phyloP scores from a whole-genome alignment of 441 rosid species.

The Pelargonium cotyledonis region DNA sequence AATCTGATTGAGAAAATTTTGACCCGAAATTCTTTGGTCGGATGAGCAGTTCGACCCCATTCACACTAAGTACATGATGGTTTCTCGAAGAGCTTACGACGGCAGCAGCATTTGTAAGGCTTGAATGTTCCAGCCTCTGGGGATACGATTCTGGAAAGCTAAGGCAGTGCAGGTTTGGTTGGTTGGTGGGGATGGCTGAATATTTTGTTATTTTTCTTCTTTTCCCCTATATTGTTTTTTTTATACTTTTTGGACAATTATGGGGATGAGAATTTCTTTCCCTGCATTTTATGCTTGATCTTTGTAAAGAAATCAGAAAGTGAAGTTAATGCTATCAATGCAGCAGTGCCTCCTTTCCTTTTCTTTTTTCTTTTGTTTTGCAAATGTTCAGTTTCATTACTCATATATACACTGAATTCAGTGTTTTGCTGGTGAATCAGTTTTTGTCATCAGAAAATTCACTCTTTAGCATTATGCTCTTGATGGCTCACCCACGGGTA shows the following conservation, averaged over 20 bases:
- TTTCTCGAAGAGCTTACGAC: conserved; percentile 24
- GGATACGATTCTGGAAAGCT: no score
- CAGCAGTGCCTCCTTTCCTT: no score
- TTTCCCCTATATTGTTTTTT: conserved; percentile 21
- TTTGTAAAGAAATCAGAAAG: conserved; percentile 26
- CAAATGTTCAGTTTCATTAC: no score
- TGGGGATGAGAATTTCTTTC: conserved; percentile 25
- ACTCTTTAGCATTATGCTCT: no score
- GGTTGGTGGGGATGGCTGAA: conserved; percentile 19
- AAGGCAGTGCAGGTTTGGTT: no score
- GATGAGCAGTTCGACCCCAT: conserved; percentile 24
- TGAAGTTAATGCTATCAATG: conserved; percentile 14
- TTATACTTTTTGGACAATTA: conserved; percentile 17
- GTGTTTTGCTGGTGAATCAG: no score
- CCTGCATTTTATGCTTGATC: conserved; percentile 14
- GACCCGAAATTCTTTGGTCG: conserved; percentile 55
- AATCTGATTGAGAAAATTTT: conserved; percentile 41
- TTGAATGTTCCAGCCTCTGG: conserved; percentile 6
- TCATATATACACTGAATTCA: no score
- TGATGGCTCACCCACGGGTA: no score
- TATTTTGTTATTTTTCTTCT: conserved; percentile 21
- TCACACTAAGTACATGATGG: conserved; percentile 22
- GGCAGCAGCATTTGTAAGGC: conserved; percentile 20
- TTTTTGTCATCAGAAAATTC: no score
- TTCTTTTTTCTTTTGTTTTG: no score